Conservation (phyloP, 768 basidiomycete genomes). For the Sarcodon sp. region DNA sequence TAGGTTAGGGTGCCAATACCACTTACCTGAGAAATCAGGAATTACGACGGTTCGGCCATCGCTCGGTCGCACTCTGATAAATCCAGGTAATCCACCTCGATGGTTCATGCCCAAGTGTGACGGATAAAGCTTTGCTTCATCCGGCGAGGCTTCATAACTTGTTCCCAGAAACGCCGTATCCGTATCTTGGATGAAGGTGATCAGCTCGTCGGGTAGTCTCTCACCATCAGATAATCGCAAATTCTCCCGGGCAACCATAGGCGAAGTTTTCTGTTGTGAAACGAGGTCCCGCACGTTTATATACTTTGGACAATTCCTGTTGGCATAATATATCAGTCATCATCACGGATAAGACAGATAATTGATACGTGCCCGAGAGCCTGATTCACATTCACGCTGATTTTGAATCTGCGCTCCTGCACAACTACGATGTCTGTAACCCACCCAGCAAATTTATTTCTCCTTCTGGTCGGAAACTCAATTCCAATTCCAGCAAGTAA, state of each 20-base stretch:
- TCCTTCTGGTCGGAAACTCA: constrained; percentile 39
- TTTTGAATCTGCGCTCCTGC: constrained; percentile 14
- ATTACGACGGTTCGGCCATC: constrained; percentile 42
- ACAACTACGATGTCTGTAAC: constrained; percentile 19
- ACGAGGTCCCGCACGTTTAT: constrained; percentile 42
- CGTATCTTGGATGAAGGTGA: constrained; percentile 31
- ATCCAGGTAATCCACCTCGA: constrained; percentile 50
- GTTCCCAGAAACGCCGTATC: constrained; percentile 49
- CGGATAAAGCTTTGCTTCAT: constrained; percentile 25
- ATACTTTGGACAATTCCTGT: constrained; percentile 63
- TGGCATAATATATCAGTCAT: background rate
- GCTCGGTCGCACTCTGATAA: constrained; percentile 26
- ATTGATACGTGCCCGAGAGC: constrained; percentile 36
- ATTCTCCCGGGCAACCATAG: constrained; percentile 23
- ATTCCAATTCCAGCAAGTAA: constrained; percentile 48
- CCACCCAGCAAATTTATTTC: constrained; percentile 51
- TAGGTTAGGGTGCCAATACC: background rate
- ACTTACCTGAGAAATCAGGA: constrained; percentile 47
- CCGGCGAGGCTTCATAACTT: constrained; percentile 28
- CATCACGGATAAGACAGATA: background rate
- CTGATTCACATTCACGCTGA: constrained; percentile 38
- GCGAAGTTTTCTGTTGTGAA: constrained; percentile 25
- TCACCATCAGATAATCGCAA: constrained; percentile 20
- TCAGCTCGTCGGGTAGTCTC: constrained; percentile 34
- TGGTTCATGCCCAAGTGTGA: constrained; percentile 55